Evolutionary conservation across 2,329 filamentous ascomycete species (phyloP), one percentile per base, ranked within the genome.

Genomic region (Aspergillus sp.): DNA sequence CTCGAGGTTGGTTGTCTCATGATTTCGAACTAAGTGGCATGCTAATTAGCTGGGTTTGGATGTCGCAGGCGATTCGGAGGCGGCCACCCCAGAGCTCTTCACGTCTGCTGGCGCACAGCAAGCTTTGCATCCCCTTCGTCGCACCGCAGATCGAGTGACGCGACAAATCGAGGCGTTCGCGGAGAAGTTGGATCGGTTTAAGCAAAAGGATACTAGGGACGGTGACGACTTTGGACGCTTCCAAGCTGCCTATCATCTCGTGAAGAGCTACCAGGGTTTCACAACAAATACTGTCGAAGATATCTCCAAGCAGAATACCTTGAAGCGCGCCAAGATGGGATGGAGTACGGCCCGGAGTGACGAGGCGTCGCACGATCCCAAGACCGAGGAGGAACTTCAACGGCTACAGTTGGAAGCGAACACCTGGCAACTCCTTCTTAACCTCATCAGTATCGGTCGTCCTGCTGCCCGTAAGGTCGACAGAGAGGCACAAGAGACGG

Each of bases 121-220:
- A 56, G 73, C 75, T 30, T 65, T 83, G 29, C 76, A 79, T 54
- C 80, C 80, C 12, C 69, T 85, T 53, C 79, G 80, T 62, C 75
- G 78, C 53, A 80, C 82, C 56, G 81, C 81, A 50, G 79, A 87
- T 54, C 77, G 79, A 39, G 81, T 87, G 30, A 85, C 86, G 43
- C 81, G 83, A 51, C 88, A 95, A 67, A 87, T 94, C 49, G 88
- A 95, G 69, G 78, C 81, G 40, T 96, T 96, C 62, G 89, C 90
- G 34, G 84, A 86, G 61, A 80, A 81, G 44, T 77, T 96, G 26
- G 90, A 96, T 68, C 78, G 81, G 46, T 91, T 89, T 65, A 77
- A 72, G 68, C 82, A 59, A 56, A 75, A 65, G 57, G 73, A 58
- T 59, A 72, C 55, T 67, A 74, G 53, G 61, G 72, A 50, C 52